These are phyloP conservation scores for Ploettnerulaceae sp. DNA, from an alignment of 2,329 filamentous ascomycete genomes.

Conservation along the genomic window DNA sequence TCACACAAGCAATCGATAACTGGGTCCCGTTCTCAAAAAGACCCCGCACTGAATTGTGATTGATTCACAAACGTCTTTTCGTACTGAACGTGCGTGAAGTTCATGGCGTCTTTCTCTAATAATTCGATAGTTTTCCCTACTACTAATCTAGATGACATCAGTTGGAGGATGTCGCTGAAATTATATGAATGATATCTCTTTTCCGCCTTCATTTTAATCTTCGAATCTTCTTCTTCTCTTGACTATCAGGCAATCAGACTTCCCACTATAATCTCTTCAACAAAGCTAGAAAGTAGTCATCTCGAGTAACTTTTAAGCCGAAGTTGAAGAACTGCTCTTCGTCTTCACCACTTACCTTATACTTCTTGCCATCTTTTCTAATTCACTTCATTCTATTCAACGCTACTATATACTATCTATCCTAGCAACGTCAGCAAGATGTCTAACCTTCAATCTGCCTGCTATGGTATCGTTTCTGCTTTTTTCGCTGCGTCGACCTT, in stretches of 20 bases:
- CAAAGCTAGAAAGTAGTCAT: no score
- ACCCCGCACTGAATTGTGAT: no score
- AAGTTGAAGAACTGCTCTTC: not conserved
- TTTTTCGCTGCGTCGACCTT: constrained; percentile 12
- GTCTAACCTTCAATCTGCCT: constrained; percentile 8
- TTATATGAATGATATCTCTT: constrained; percentile 1
- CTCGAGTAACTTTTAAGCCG: no score
- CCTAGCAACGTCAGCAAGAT: no score
- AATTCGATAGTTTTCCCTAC: no score
- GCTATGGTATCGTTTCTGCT: constrained; percentile 11
- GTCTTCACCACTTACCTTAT: not conserved
- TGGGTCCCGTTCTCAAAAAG: no score
- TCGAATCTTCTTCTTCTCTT: no score
- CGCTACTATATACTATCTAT: not conserved
- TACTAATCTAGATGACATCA: no score
- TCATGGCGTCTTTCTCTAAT: constrained; percentile 1
- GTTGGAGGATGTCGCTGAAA: not conserved
- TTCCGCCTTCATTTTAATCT: not conserved
- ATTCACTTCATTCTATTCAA: not conserved
- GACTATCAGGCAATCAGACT: no score
- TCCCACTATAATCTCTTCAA: no score
- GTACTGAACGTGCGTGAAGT: not conserved
- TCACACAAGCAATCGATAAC: no score
- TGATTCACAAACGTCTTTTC: not conserved
- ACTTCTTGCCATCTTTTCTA: not conserved